Evolutionary conservation across 345 rosid species (phyloP).

Genomic region (Linum lewisii): DNA sequence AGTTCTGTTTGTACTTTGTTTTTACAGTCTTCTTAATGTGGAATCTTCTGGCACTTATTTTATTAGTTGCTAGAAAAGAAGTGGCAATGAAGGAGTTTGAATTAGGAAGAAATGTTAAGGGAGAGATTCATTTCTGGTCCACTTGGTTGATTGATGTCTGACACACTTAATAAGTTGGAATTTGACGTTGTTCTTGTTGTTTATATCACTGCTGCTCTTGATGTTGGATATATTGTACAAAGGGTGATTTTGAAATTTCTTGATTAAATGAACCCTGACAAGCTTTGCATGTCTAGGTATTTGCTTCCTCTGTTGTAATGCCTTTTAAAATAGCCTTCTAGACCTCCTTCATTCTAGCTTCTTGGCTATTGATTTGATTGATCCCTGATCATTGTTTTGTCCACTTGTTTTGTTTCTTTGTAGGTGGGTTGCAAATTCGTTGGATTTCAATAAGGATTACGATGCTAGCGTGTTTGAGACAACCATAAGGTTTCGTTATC

Average conservation of each 20-base stretch:
- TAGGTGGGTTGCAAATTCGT: conserved; percentile 90
- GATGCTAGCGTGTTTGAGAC: conserved; percentile 98
- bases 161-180: not conserved
- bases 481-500: conserved; percentile 89
- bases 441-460: conserved; percentile 87
- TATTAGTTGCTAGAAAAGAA: too few species aligned
- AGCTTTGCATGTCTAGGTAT: not conserved
- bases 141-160: not conserved
- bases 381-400: not conserved
- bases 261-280: too few species aligned
- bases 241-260: not conserved
- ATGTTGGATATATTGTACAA: not conserved
- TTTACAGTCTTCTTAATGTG: too few species aligned
- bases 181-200: not conserved
- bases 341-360: not conserved
- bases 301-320: not conserved
- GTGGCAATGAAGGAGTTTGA: too few species aligned
- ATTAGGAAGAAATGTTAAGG: too few species aligned
- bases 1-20: too few species aligned
- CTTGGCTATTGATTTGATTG: not conserved
- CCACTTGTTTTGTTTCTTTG: conserved; percentile 11
- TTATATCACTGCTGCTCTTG: too few species aligned
- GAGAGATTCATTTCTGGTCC: too few species aligned
- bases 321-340: not conserved
- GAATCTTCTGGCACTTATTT: too few species aligned